A percentile compares a stretch with the other conserved stretches of the same genome.
These are phyloP conservation scores for Verticillium klebahnii DNA, from an alignment of 2,329 filamentous ascomycete species.

Conservation along the genomic window DNA sequence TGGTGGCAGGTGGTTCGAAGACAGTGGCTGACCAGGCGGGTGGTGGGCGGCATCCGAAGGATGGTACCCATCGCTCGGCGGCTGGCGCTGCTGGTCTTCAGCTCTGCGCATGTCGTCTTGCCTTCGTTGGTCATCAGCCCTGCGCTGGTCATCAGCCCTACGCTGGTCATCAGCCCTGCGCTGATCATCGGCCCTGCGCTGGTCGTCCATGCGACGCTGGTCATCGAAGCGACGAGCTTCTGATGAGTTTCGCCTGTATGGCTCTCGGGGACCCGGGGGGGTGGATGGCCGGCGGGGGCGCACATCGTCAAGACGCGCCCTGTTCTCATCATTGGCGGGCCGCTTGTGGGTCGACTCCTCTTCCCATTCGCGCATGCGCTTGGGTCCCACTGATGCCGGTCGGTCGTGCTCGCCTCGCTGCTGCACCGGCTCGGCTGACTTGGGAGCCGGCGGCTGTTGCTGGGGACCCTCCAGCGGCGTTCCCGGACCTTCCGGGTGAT, in stretches of 20 bases:
- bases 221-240: constrained; percentile 65
- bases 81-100: constrained; percentile 54
- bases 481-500: constrained; percentile 60
- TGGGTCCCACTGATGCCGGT: constrained; percentile 74
- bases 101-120: constrained; percentile 45
- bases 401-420: constrained; percentile 62
- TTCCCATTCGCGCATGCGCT: constrained; percentile 91
- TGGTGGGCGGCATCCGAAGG: constrained; percentile 92
- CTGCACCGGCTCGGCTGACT: constrained; percentile 58
- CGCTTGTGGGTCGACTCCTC: constrained; percentile 78
- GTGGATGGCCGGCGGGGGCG: constrained; percentile 75
- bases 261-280: constrained; percentile 53
- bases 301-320: constrained; percentile 81
- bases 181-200: constrained; percentile 42
- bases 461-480: constrained; percentile 62
- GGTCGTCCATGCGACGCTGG: constrained; percentile 54
- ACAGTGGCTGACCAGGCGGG: constrained; percentile 50
- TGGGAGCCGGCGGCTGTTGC: constrained; percentile 55
- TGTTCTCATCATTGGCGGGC: constrained; percentile 80
- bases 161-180: constrained; percentile 51
- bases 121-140: constrained; percentile 41
- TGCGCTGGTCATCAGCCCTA: constrained; percentile 35
- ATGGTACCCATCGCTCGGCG: constrained; percentile 75
- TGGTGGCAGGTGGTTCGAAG: constrained; percentile 51
- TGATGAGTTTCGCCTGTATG: constrained; percentile 73